phyloP scores from a whole-genome alignment of 108 stramenopile species.

The Schizochytrium sp. region DNA sequence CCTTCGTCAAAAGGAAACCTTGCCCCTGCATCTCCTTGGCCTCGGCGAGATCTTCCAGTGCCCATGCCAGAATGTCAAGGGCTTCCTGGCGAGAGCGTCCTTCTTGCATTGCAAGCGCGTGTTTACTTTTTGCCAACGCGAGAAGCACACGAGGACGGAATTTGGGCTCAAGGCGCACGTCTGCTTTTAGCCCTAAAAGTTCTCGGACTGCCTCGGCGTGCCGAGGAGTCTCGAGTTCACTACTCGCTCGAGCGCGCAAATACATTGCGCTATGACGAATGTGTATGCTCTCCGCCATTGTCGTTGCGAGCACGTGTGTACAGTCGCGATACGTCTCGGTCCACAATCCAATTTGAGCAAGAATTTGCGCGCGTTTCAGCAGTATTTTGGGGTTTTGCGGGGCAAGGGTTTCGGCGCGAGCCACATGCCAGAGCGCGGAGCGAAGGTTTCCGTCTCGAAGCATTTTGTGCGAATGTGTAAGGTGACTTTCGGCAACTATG shows the following conservation, averaged over 20 bases:
- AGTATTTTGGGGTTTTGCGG: too few species aligned
- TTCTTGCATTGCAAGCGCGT: background rate
- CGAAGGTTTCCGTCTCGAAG: too few species aligned
- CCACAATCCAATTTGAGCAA: background rate
- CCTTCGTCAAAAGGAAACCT: too few species aligned
- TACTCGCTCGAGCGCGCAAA: background rate
- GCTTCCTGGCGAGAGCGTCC: background rate
- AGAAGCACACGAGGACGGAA: background rate
- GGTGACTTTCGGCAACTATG: too few species aligned
- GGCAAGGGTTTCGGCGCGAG: too few species aligned
- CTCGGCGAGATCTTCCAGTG: background rate
- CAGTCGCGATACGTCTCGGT: background rate
- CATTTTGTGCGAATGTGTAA: too few species aligned
- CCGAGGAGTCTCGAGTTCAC: background rate
- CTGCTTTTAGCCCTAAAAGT: background rate
- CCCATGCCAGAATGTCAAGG: background rate
- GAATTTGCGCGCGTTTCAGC: too few species aligned
- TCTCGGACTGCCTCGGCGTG: background rate
- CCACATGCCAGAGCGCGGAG: too few species aligned
- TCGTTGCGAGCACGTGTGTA: background rate
- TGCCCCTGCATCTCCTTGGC: too few species aligned
- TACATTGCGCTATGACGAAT: background rate
- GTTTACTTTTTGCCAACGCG: background rate
- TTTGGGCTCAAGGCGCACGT: background rate
- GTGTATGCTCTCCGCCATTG: background rate